A percentile compares a stretch with the other conserved stretches of the same genome.
Evolutionary conservation across 106 monocot species (phyloP).

Genomic region (Dendrobium catenatum): DNA sequence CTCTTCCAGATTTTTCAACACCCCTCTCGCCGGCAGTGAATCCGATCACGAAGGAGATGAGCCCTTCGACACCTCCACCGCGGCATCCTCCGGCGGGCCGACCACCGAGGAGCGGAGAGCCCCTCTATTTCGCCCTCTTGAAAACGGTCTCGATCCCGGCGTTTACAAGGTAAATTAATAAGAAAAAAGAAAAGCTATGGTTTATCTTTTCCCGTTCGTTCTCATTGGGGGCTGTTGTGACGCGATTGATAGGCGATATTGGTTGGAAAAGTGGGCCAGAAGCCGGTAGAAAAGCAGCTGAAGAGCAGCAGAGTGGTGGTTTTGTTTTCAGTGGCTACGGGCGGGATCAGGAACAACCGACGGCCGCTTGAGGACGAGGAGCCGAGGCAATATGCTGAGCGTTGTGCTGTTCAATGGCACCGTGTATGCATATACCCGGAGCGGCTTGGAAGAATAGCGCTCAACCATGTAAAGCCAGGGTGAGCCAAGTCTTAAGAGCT

Average conservation of each 20-base stretch:
- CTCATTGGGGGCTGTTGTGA: background rate
- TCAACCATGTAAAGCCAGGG: constrained; percentile 77
- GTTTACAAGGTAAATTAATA: constrained; percentile 50
- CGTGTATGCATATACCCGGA: constrained; percentile 78
- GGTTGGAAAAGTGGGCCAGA: constrained; percentile 89
- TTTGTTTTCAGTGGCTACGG: constrained; percentile 79
- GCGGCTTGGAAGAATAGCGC: constrained; percentile 45
- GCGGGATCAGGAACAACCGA: constrained; percentile 88
- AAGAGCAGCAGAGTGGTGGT: constrained; percentile 59
- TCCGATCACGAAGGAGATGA: background rate
- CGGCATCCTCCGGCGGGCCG: background rate
- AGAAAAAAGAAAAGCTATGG: background rate
- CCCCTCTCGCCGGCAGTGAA: background rate
- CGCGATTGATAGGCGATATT: constrained; percentile 59
- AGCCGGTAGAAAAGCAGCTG: constrained; percentile 73
- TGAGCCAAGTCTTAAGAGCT: constrained; percentile 23
- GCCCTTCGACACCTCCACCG: background rate
- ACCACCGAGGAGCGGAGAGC: background rate
- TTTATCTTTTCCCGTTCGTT: background rate
- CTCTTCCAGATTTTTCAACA: background rate
- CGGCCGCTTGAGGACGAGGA: constrained; percentile 83
- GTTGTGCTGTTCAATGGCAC: constrained; percentile 95
- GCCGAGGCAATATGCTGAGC: constrained; percentile 75
- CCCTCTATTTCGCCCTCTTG: constrained; percentile 54
- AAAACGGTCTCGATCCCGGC: constrained; percentile 88